phyloP scores from a whole-genome alignment of 768 basidiomycete genomes.

The Saitozyma podzolica region DNA sequence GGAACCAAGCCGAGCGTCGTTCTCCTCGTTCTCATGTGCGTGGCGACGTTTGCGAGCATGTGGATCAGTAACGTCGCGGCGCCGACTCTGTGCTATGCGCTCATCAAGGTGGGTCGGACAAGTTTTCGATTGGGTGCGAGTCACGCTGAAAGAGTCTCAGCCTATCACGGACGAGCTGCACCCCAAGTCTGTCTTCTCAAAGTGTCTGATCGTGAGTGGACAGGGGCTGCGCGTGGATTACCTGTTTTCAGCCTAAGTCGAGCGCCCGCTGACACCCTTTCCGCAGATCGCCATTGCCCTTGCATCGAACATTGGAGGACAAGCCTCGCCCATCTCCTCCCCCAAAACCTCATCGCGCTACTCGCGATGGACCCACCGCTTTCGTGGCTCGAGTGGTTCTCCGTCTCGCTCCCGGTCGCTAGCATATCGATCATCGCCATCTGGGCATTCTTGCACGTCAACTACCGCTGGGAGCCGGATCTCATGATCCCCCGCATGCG shows the following conservation, averaged over 20 bases:
- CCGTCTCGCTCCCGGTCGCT: slow-evolving; percentile 88
- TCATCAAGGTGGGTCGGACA: slow-evolving; percentile 71
- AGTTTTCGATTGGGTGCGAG: not conserved
- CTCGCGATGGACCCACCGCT: slow-evolving; percentile 79
- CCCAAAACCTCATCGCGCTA: slow-evolving; percentile 93
- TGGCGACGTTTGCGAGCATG: slow-evolving; percentile 98
- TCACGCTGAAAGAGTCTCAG: slow-evolving; percentile 54
- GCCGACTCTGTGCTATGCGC: slow-evolving; percentile 91
- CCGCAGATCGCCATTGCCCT: slow-evolving; percentile 87
- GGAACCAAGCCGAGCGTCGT: slow-evolving; percentile 84
- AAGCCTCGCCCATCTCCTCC: slow-evolving; percentile 97
- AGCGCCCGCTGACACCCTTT: not conserved
- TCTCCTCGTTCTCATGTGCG: slow-evolving; percentile 88
- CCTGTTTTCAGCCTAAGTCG: too few species aligned
- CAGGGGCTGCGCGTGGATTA: not conserved
- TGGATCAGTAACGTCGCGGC: slow-evolving; percentile 99
- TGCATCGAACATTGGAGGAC: slow-evolving; percentile 97
- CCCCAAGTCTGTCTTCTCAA: slow-evolving; percentile 78
- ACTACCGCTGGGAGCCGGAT: slow-evolving; percentile 66
- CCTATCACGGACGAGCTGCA: slow-evolving; percentile 91
- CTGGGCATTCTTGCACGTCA: slow-evolving; percentile 82
- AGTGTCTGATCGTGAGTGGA: slow-evolving; percentile 79
- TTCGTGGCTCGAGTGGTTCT: slow-evolving; percentile 91
- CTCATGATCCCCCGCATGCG: slow-evolving; percentile 82
- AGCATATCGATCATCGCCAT: slow-evolving; percentile 80